phyloP scores from a whole-genome alignment of 1,139 yeast species.

The Pneumocystis oryctolagi region DNA sequence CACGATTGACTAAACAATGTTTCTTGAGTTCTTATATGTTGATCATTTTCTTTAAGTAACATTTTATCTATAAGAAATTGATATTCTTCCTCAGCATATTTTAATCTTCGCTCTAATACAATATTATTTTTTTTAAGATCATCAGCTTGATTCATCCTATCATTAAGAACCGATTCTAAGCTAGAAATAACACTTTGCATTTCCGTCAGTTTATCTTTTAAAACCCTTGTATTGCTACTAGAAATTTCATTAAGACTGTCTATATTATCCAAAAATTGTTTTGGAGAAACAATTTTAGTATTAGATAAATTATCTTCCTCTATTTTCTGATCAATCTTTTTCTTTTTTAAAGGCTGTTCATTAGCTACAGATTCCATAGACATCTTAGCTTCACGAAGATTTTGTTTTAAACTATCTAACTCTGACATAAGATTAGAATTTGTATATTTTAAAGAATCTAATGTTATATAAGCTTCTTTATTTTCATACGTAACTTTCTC shows the following conservation, averaged over 20 bases:
- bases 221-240: slow-evolving; percentile 2
- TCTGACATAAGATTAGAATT: slow-evolving; percentile 19
- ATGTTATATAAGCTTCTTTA: slow-evolving; percentile 21
- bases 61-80: background rate
- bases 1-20: background rate
- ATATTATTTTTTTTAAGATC: slow-evolving; percentile 7
- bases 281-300: background rate
- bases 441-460: slow-evolving; percentile 20
- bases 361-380: slow-evolving; percentile 9
- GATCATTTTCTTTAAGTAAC: background rate
- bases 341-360: slow-evolving; percentile 16
- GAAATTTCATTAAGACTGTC: slow-evolving; percentile 2
- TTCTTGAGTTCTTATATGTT: background rate
- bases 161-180: slow-evolving; percentile 9
- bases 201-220: slow-evolving; percentile 8
- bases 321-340: slow-evolving; percentile 8
- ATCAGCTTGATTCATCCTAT: slow-evolving; percentile 12
- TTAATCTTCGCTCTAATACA: slow-evolving; percentile 7
- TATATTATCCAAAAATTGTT: slow-evolving; percentile 1
- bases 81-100: slow-evolving; percentile 5
- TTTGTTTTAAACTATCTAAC: slow-evolving; percentile 16
- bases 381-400: slow-evolving; percentile 13
- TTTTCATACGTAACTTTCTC: slow-evolving; percentile 22
- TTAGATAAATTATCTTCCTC: slow-evolving; percentile 4
- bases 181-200: slow-evolving; percentile 11